Base-by-base conservation (phyloP, 169 alveolate genomes). In the Fabrea salina region DNA sequence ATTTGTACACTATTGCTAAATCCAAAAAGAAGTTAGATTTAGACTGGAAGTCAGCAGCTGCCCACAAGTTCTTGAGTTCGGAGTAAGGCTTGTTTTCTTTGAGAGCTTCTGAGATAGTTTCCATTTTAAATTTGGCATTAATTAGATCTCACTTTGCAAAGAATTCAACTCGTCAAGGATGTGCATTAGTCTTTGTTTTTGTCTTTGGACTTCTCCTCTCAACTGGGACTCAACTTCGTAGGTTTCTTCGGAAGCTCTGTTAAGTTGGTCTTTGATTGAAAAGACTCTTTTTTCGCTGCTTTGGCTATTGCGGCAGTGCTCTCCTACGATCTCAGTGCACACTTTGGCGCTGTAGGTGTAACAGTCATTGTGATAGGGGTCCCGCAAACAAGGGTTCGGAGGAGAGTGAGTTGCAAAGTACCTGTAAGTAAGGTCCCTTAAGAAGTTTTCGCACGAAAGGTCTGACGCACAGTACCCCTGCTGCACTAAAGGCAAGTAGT, bases 1-100 rank as follows among this genome's bases (percentile, higher is more conserved):
- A 33, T 30, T 61, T 61, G 32, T 61, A 51, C 8, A 61, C 74
- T 35, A 61, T 61, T 33, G 74, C 74, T 30, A 61, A 61, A 4
- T 61, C 74, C 11, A 61, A 35, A 35, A 61, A 61, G 13, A 61
- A 13, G 25, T 61, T 16, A 0, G 22, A 33, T 61, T 61, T 61
- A 3, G n/a, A 16, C 7, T 61, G 54, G 13, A n/a, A 11, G 16
- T 61, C 74, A 47, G 54, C 32, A 11, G 16, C 49, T 16, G 11
- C 4, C 49, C 41, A 35, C 50, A 61, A 11, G 1, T 37, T 37
- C 25, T 33, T 27, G 53, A 61, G 74, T 37, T 61, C 74, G 11
- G 11, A 25, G 25, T 61, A 61, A 33, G 16, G 16, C 3, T 61
- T 37, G 1, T 61, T 47, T 61, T 61, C 74, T 61, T 61, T 61